Percentiles rank a stretch among this genome's conserved stretches.
These are phyloP conservation scores for Aspergillus alliaceus DNA, from an alignment of 2,329 filamentous ascomycete genomes.

Conservation along the genomic window DNA sequence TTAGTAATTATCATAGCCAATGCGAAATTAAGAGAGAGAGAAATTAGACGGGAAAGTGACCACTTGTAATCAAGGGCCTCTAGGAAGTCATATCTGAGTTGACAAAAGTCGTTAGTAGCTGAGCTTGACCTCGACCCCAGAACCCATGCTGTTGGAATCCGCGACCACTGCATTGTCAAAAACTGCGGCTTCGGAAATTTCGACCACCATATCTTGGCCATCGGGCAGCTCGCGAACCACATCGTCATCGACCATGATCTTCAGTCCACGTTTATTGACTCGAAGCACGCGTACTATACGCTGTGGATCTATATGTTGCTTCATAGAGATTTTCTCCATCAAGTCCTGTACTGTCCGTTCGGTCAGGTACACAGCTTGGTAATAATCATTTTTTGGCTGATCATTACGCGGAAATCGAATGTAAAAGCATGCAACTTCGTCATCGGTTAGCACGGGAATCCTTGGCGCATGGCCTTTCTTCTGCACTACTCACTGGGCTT, in stretches of 20 bases:
- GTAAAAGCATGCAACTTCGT: slow-evolving; percentile 80
- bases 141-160: slow-evolving; percentile 9
- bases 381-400: slow-evolving; percentile 59
- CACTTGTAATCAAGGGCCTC: slow-evolving; percentile 3
- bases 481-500: slow-evolving; percentile 59
- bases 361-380: slow-evolving; percentile 83
- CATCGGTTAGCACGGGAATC: slow-evolving; percentile 30
- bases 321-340: slow-evolving; percentile 68
- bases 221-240: slow-evolving; percentile 80
- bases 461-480: neutral
- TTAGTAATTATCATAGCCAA: neutral
- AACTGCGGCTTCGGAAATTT: slow-evolving; percentile 62
- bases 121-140: slow-evolving; percentile 53
- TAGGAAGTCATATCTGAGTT: slow-evolving; percentile 21
- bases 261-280: slow-evolving; percentile 70
- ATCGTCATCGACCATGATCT: slow-evolving; percentile 88
- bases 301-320: slow-evolving; percentile 75
- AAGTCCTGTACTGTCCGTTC: slow-evolving; percentile 76
- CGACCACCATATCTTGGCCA: slow-evolving; percentile 82
- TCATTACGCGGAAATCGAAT: slow-evolving; percentile 59
- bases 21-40: neutral
- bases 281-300: slow-evolving; percentile 71
- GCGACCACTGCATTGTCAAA: slow-evolving; percentile 31
- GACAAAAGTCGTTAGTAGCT: slow-evolving; percentile 47
- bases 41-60: slow-evolving; percentile 5